phyloP scores from a whole-genome alignment of 305 asterid genomes.

The Solanum hybrid region DNA sequence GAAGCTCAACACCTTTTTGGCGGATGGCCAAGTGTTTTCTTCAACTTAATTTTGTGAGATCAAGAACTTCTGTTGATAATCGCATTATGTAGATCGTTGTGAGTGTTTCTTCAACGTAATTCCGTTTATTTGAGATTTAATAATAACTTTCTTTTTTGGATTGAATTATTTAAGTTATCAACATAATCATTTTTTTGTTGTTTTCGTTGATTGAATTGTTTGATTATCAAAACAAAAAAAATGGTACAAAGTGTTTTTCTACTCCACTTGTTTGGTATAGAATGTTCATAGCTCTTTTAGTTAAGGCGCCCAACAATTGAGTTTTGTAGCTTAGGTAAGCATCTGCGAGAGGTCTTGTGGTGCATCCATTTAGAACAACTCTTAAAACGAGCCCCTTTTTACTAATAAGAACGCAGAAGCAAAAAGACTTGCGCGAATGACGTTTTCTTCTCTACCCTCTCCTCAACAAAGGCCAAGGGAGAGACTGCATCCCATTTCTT shows the following conservation, averaged over 20 bases:
- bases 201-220: background rate
- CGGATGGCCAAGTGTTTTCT: background rate
- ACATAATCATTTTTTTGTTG: background rate
- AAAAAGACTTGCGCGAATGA: background rate
- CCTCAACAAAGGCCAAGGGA: background rate
- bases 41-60: background rate
- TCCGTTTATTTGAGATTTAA: background rate
- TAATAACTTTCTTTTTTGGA: background rate
- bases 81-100: background rate
- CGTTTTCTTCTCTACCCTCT: background rate
- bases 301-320: background rate
- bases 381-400: background rate
- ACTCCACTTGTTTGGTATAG: background rate
- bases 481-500: background rate
- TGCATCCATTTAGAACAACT: background rate
- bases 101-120: background rate
- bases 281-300: background rate
- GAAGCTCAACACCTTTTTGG: background rate
- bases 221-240: background rate
- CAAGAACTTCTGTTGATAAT: background rate
- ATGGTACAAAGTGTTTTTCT: background rate
- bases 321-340: background rate
- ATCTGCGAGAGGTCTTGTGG: background rate
- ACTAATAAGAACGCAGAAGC: background rate
- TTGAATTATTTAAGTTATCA: background rate